Conservation (phyloP, 306 rosid species). For the Pachyrhizus erosus region DNA sequence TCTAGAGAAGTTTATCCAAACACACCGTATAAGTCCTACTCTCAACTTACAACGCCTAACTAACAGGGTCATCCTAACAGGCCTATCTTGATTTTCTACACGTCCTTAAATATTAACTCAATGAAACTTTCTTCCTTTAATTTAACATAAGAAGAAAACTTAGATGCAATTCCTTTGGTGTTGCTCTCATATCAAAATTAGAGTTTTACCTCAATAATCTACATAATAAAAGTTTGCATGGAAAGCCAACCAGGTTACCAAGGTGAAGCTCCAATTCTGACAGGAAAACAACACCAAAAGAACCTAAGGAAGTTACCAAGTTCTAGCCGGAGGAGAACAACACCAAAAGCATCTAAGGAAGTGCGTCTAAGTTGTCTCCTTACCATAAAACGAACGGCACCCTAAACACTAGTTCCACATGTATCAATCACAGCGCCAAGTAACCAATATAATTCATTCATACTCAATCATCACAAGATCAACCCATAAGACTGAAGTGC, state of each 20-base stretch:
- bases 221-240: background rate
- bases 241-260: background rate
- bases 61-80: background rate
- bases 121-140: background rate
- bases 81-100: background rate
- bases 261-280: background rate
- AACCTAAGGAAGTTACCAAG: background rate
- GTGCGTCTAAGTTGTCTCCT: background rate
- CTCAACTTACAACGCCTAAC: background rate
- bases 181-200: background rate
- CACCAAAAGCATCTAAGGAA: background rate
- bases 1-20: too few relatives aligned
- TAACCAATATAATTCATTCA: conserved; percentile 7
- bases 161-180: background rate
- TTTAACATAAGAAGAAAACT: background rate
- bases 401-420: background rate
- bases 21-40: background rate
- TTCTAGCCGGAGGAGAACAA: background rate
- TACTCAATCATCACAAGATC: background rate
- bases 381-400: background rate
- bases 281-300: background rate
- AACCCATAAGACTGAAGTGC: background rate
- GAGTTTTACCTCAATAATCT: background rate
- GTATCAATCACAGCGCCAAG: background rate
- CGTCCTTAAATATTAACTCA: background rate